These are phyloP conservation scores for Heterobasidion annosum DNA, from an alignment of 1,284 basidiomycete species.

Conservation along the genomic window DNA sequence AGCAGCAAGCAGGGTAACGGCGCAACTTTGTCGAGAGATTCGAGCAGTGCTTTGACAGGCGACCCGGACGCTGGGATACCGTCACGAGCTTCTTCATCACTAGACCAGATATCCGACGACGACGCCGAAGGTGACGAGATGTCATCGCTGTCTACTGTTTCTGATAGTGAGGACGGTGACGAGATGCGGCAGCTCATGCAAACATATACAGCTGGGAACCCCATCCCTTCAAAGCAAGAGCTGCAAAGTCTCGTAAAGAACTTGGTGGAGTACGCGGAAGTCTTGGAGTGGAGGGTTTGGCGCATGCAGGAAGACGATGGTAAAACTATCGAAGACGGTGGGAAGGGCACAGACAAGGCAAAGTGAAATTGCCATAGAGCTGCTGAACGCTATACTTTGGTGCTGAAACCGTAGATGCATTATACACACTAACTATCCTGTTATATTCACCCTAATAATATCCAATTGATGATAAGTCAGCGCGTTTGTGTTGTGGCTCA, in stretches of 20 bases:
- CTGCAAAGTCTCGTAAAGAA: constrained; percentile 18
- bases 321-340: constrained; percentile 6
- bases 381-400: too few relatives aligned
- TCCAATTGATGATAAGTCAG: too few relatives aligned
- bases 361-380: not conserved
- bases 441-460: too few relatives aligned
- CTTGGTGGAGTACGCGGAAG: constrained; percentile 22
- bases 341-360: constrained; percentile 14
- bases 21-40: not conserved
- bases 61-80: not conserved
- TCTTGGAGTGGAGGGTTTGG: constrained; percentile 25
- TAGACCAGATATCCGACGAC: constrained; percentile 5
- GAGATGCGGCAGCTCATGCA: constrained; percentile 1
- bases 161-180: constrained; percentile 11
- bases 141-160: constrained; percentile 16
- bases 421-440: too few relatives aligned
- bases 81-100: constrained; percentile 7
- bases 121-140: constrained; percentile 8
- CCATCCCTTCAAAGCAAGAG: constrained; percentile 15
- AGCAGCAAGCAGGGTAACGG: not conserved
- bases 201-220: constrained; percentile 7
- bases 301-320: constrained; percentile 16
- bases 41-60: not conserved
- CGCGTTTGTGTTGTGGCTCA: too few relatives aligned
- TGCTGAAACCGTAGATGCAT: too few relatives aligned